Evolutionary conservation across 352 stramenopile species (phyloP).

Genomic region (Phytophthora hybrid): DNA sequence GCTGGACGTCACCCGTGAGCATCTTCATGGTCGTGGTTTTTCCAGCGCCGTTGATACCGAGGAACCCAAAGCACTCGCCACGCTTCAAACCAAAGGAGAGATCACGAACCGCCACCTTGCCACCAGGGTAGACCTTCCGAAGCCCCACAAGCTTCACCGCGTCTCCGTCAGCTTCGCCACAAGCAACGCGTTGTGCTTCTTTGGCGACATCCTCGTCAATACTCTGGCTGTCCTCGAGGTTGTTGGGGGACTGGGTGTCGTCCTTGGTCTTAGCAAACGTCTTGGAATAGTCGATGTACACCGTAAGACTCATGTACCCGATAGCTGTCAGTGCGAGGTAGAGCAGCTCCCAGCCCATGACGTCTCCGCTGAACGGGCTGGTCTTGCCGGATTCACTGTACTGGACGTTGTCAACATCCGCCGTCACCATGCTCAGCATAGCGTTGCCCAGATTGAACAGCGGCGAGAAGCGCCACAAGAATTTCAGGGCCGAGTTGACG

Average conservation of each 20-base stretch:
- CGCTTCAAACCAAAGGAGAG: slow-evolving; percentile 78
- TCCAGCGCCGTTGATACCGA: slow-evolving; percentile 94
- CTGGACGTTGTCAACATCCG: slow-evolving; percentile 29
- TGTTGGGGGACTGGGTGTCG: slow-evolving; percentile 43
- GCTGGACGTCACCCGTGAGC: slow-evolving; percentile 86
- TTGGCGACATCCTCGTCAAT: slow-evolving; percentile 57
- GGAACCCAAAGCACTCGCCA: slow-evolving; percentile 94
- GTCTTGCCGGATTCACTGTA: slow-evolving; percentile 11
- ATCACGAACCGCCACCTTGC: slow-evolving; percentile 78
- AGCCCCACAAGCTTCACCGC: slow-evolving; percentile 59
- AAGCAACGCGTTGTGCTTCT: slow-evolving; percentile 46
- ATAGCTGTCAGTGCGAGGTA: slow-evolving; percentile 56
- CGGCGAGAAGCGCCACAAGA: slow-evolving; percentile 73
- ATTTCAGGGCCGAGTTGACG: slow-evolving; percentile 60
- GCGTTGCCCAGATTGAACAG: slow-evolving; percentile 54
- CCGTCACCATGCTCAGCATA: slow-evolving; percentile 37
- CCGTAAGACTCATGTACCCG: slow-evolving; percentile 38
- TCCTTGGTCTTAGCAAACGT: slow-evolving; percentile 67
- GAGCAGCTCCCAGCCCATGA: slow-evolving; percentile 59
- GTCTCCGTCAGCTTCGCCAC: slow-evolving; percentile 35
- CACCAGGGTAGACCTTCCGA: slow-evolving; percentile 80
- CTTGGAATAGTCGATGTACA: slow-evolving; percentile 67
- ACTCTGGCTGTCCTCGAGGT: slow-evolving; percentile 37
- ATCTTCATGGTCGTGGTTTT: slow-evolving; percentile 97
- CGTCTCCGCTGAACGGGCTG: slow-evolving; percentile 52